Conservation (phyloP, 2,329 filamentous ascomycete genomes). For the Trichothecium sympodiale region DNA sequence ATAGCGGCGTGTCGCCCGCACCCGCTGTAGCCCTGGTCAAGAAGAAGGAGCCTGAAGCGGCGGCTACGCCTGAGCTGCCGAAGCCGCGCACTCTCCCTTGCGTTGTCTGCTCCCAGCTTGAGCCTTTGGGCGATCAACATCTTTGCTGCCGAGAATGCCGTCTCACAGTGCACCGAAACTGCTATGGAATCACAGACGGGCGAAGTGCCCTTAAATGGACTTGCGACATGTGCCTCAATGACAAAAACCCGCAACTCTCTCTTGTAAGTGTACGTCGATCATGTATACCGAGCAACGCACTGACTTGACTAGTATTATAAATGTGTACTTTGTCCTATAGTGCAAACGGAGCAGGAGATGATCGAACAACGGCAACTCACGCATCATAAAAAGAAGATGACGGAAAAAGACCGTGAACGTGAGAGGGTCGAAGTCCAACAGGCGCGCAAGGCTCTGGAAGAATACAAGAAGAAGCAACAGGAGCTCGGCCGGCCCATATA, state of each 20-base stretch:
- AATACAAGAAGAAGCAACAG: conserved; percentile 72
- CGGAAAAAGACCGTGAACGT: conserved; percentile 80
- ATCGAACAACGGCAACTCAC: conserved; percentile 53
- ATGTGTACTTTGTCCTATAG: conserved; percentile 83
- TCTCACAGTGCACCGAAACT: conserved; percentile 80
- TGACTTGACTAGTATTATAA: conserved; percentile 57
- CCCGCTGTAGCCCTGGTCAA: conserved; percentile 26
- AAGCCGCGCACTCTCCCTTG: conserved; percentile 73
- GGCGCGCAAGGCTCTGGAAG: conserved; percentile 66
- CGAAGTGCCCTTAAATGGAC: conserved; percentile 72
- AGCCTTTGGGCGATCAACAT: conserved; percentile 60
- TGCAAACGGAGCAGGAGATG: conserved; percentile 70
- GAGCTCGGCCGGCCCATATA: conserved; percentile 72
- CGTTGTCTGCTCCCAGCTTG: conserved; percentile 68
- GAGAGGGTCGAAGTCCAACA: conserved; percentile 79
- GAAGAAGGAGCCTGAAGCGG: conserved; percentile 38
- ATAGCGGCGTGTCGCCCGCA: conserved; percentile 15
- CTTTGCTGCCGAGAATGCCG: conserved; percentile 79
- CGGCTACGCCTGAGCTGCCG: conserved; percentile 55
- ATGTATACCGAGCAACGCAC: not conserved
- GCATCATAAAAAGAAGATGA: conserved; percentile 69
- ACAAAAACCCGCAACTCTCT: conserved; percentile 85
- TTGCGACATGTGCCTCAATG: conserved; percentile 92
- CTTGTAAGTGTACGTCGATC: conserved; percentile 46
- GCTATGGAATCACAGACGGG: conserved; percentile 74